Base-by-base conservation (phyloP, 306 rosid species). In the Glycine latifolia region DNA sequence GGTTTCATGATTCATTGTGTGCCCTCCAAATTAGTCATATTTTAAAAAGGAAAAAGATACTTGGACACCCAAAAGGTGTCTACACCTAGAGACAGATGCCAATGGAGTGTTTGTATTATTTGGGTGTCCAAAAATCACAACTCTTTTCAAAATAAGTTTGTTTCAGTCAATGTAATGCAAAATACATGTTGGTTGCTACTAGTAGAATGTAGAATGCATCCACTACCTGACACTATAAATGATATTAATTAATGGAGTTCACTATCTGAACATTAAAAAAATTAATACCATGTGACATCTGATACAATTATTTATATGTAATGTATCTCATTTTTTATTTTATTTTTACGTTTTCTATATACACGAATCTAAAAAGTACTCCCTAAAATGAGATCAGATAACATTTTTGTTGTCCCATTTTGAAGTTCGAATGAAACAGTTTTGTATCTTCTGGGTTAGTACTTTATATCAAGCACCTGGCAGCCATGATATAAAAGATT, bases 121-220 rank as follows among this genome's bases (percentile, higher is more conserved):
- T 53, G 14, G 15, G 5, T 5, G 17, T 4, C 31, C 31, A 26
- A 26, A 26, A 26, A 26, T 26, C 31, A 26, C 2, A 26, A 26
- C 31, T 26, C 31, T 26, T 26, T 26, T 26, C 31, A 26, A 1
- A 7, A 44, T 4, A 16, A 73, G 60, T 44, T 49, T 39, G 26
- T 7, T 74, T 66, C 55, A 43, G 62, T 74, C 52, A 54, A 48
- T 44, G 71, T 52, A 58, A 13, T 13, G 37, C 58, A 33, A 43
- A 56, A 44, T n/a, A 26, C 50, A 11, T 49, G 20, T 71, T 58
- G 56, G 73, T 68, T 48, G 14, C 31, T 68, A 2, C 31, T 2
- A 26, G 31, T 26, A 26, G 31, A 1, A 26, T 26, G 31, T 26
- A 26, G 31, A 26, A 26, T 26, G 31, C 31, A 26, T 26, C 31